Conservation (phyloP, 371 early-diverging fungal genomes). For the Mucor ambiguus region DNA sequence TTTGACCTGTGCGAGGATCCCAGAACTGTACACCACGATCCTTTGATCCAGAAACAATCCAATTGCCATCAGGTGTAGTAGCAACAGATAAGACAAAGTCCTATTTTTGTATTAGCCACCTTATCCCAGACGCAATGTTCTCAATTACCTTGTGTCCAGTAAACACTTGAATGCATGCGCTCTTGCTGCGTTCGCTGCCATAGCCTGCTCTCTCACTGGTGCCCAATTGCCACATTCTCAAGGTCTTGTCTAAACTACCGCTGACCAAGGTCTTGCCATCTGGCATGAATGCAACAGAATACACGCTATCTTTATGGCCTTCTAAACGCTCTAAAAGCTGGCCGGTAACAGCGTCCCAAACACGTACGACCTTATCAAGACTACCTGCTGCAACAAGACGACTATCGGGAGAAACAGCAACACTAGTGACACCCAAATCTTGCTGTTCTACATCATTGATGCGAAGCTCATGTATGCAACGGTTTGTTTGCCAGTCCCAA, state of each 20-base stretch:
- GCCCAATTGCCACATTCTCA: constrained; percentile 91
- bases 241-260: constrained; percentile 95
- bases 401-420: constrained; percentile 88
- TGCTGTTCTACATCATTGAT: constrained; percentile 84
- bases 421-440: constrained; percentile 95
- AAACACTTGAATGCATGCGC: constrained; percentile 59
- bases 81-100: constrained; percentile 98
- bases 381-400: constrained; percentile 88
- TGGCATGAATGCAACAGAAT: constrained; percentile 94
- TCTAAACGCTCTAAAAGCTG: constrained; percentile 84
- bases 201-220: constrained; percentile 35
- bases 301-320: constrained; percentile 97
- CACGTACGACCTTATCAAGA: constrained; percentile 91
- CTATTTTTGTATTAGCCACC: constrained; percentile 24
- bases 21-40: constrained; percentile 96
- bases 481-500: constrained; percentile 85
- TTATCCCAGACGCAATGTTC: neutral
- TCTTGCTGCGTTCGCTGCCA: constrained; percentile 34
- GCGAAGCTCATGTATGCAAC: constrained; percentile 69
- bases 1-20: constrained; percentile 82
- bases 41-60: constrained; percentile 94
- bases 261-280: constrained; percentile 92
- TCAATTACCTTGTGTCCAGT: constrained; percentile 63
- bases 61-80: constrained; percentile 88
- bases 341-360: constrained; percentile 91